These are phyloP conservation scores for Colletotrichum karsti DNA, from an alignment of 2,329 filamentous ascomycete species.

Conservation along the genomic window DNA sequence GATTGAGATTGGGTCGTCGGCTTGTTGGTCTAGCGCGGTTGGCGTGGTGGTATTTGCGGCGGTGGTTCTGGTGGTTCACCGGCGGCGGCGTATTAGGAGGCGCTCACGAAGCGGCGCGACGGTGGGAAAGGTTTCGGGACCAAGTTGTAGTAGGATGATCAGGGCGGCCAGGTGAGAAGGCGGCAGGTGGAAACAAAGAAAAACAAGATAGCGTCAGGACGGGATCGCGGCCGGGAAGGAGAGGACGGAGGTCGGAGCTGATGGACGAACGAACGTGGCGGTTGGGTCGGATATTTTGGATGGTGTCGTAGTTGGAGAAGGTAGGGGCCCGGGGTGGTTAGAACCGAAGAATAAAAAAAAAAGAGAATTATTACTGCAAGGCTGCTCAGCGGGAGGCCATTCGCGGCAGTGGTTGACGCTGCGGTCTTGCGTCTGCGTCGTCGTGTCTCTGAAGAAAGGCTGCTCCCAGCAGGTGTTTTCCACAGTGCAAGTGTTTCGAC, in stretches of 20 bases:
- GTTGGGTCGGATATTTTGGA: neutral
- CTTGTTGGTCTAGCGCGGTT: slow-evolving; percentile 7
- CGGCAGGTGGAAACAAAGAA: slow-evolving; percentile 22
- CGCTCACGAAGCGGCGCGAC: slow-evolving; percentile 17
- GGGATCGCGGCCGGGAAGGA: neutral
- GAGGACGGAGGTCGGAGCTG: slow-evolving; percentile 15
- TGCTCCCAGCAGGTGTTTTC: slow-evolving; percentile 23
- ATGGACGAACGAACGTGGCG: slow-evolving; percentile 17
- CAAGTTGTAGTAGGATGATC: neutral
- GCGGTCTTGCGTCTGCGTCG: neutral
- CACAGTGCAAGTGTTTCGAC: slow-evolving; percentile 24
- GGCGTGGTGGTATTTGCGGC: neutral
- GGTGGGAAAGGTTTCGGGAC: neutral
- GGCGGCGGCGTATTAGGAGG: slow-evolving; percentile 26
- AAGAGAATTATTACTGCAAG: too few species aligned
- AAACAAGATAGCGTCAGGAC: slow-evolving; percentile 16
- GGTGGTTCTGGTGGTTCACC: slow-evolving; percentile 6
- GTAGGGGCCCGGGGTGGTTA: neutral
- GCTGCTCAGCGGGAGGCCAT: slow-evolving; percentile 16
- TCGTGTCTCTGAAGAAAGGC: slow-evolving; percentile 7
- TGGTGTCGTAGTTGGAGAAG: neutral
- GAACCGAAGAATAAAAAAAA: slow-evolving; percentile 5
- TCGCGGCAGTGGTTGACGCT: slow-evolving; percentile 8
- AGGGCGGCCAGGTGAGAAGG: neutral
- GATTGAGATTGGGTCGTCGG: slow-evolving; percentile 15